Conservation (phyloP, 2,329 filamentous ascomycete genomes). For the Triangularia verruculosa region DNA sequence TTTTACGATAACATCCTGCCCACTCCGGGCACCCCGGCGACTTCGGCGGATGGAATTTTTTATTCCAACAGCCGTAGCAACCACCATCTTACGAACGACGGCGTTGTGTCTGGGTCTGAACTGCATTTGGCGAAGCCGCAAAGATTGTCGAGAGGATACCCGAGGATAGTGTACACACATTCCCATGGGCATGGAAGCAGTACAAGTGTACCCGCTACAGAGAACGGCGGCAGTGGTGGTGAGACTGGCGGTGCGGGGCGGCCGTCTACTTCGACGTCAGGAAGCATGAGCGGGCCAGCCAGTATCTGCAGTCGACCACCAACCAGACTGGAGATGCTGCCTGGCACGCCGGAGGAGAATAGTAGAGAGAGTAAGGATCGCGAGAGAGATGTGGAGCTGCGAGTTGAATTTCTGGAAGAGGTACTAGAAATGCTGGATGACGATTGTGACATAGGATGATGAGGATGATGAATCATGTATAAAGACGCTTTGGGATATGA, state of each 20-base stretch:
- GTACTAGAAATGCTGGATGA: neutral
- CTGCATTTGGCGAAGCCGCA: constrained; percentile 16
- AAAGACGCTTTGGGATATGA: neutral
- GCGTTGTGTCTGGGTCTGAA: constrained; percentile 2
- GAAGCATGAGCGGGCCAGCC: neutral
- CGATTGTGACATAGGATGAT: neutral
- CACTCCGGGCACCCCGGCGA: neutral
- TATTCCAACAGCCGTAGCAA: neutral
- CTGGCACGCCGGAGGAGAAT: neutral
- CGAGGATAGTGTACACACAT: constrained; percentile 17
- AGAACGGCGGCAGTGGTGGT: neutral
- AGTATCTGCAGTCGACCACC: neutral
- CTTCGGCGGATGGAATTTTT: neutral
- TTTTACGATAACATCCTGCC: neutral
- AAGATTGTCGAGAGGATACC: constrained; percentile 18
- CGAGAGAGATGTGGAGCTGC: neutral
- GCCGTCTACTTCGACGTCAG: neutral
- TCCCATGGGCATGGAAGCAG: neutral
- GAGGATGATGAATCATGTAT: neutral
- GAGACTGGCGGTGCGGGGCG: neutral
- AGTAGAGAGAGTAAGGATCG: neutral
- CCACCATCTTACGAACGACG: neutral
- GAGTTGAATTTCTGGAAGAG: neutral
- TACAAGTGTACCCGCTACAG: neutral
- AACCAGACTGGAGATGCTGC: neutral